These are phyloP conservation scores for Picea abies DNA, from an alignment of 83 land plant genomes.

Conservation along the genomic window DNA sequence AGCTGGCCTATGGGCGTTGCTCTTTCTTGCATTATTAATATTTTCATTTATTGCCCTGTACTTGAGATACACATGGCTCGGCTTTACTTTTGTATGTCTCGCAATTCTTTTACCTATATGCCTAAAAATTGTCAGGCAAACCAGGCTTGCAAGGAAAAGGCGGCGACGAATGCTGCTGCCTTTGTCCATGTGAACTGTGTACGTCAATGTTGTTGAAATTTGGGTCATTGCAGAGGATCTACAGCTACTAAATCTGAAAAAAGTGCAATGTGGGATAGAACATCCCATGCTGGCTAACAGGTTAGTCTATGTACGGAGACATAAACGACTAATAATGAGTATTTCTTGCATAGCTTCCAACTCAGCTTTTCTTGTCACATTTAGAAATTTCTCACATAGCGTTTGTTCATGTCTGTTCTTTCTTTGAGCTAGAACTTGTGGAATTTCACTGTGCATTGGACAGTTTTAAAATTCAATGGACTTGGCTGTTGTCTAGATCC, in stretches of 20 bases:
- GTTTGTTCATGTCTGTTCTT: neutral
- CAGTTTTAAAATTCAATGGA: neutral
- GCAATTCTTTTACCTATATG: slow-evolving; percentile 33
- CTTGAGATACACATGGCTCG: slow-evolving; percentile 27
- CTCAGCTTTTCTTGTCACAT: neutral
- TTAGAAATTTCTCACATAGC: neutral
- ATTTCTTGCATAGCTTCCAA: neutral
- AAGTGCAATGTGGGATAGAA: neutral
- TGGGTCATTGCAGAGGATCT: slow-evolving; percentile 4
- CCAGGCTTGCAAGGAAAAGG: slow-evolving; percentile 36
- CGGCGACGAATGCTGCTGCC: slow-evolving; percentile 49
- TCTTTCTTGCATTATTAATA: slow-evolving; percentile 31
- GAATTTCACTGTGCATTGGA: slow-evolving; percentile 6
- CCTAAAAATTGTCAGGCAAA: slow-evolving; percentile 38
- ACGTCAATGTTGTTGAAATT: neutral
- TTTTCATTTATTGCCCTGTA: slow-evolving; percentile 32
- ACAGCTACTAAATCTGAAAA: neutral
- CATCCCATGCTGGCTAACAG: slow-evolving; percentile 15
- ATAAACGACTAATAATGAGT: slow-evolving; percentile 3
- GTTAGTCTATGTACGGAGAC: slow-evolving; percentile 3
- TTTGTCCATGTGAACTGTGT: slow-evolving; percentile 34
- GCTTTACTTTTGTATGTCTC: slow-evolving; percentile 23
- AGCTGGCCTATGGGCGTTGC: slow-evolving; percentile 33
- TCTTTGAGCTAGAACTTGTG: neutral
- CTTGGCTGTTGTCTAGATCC: neutral